Base-by-base conservation (phyloP, 2,329 filamentous ascomycete genomes). In the Clonostachys rhizophaga region DNA sequence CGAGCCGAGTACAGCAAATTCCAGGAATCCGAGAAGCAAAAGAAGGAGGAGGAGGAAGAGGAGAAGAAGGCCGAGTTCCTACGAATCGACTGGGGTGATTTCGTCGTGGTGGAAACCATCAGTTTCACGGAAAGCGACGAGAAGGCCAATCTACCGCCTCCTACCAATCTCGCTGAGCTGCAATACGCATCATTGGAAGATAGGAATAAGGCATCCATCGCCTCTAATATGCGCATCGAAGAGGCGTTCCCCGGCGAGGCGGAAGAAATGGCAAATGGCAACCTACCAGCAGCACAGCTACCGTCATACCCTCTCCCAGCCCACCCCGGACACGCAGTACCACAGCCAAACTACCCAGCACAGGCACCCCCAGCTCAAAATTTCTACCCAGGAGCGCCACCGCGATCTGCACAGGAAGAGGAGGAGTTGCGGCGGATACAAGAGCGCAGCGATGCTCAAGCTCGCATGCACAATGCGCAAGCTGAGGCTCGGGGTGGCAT, bases 81-180 rank as follows among this genome's bases (percentile, higher is more conserved):
- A 2, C 87, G 94, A 57, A 94, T 99, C 52, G 94, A 99, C 66
- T 99, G 94, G 94, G 89, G 95, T 61, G 92, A 97, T 63, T 99
- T 99, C 58, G 86, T 92, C 34, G 87, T 99, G 17, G 91, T 96
- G 41, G 94, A 96, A 67, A 96, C 91, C 1, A 91, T 99, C 46
- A 76, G 90, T 14, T 99, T 99, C 66, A 91, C 83, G 49, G 91
- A 96, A 55, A 80, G 82, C 37, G 94, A 99, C 64, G 91, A 96
- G 55, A 81, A 88, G 52, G 83, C 84, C 36, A 86, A 94, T 53
- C 83, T 99, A 11, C 91, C 92, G 34, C 87, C 91, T 2, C 94
- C 94, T 2, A 94, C 90, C 5, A 91, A 87, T 6, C 82, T 96
- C 40, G 88, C 89, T 53, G 94, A 99, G 58, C 76, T 99, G 16